A percentile compares a stretch with the other conserved stretches of the same genome.
phyloP scores from a whole-genome alignment of 2,329 filamentous ascomycete genomes.

The Trichoderma aggressivum region DNA sequence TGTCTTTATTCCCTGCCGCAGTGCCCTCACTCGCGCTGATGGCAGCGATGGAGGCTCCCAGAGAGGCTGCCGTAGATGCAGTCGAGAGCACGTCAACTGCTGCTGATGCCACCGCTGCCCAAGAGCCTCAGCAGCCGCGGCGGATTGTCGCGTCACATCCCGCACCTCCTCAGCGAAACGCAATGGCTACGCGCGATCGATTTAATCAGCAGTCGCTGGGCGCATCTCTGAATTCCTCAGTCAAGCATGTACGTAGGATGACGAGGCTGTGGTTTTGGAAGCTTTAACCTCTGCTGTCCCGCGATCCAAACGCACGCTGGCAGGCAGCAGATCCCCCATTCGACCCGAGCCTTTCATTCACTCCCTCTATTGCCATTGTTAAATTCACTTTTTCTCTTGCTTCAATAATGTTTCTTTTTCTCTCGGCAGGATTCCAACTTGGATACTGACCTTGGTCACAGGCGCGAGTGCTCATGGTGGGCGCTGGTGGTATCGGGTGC shows the following conservation, averaged over 20 bases:
- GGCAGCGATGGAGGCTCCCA: conserved; percentile 18
- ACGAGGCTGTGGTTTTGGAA: not conserved
- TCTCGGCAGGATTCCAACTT: not conserved
- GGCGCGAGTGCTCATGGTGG: conserved; percentile 88
- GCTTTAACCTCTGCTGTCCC: not conserved
- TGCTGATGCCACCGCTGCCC: not conserved
- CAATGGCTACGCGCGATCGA: conserved; percentile 44
- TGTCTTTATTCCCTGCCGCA: not conserved
- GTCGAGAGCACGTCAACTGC: conserved; percentile 3
- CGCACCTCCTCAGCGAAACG: conserved; percentile 27
- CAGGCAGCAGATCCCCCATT: not conserved
- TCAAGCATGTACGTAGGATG: conserved; percentile 61
- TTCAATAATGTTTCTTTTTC: not conserved
- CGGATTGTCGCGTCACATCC: conserved; percentile 23
- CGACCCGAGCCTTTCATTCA: too few relatives aligned
- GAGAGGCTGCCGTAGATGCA: not conserved
- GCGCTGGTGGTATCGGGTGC: conserved; percentile 94
- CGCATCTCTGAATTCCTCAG: conserved; percentile 55
- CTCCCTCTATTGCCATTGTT: not conserved
- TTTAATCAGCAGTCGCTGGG: conserved; percentile 67
- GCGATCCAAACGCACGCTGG: not conserved
- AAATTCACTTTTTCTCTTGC: not conserved
- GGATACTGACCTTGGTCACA: conserved; percentile 35
- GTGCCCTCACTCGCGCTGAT: not conserved
- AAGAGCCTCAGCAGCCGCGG: conserved; percentile 21